phyloP scores from a whole-genome alignment of 768 basidiomycete genomes.

The Cystofilobasidium macerans region DNA sequence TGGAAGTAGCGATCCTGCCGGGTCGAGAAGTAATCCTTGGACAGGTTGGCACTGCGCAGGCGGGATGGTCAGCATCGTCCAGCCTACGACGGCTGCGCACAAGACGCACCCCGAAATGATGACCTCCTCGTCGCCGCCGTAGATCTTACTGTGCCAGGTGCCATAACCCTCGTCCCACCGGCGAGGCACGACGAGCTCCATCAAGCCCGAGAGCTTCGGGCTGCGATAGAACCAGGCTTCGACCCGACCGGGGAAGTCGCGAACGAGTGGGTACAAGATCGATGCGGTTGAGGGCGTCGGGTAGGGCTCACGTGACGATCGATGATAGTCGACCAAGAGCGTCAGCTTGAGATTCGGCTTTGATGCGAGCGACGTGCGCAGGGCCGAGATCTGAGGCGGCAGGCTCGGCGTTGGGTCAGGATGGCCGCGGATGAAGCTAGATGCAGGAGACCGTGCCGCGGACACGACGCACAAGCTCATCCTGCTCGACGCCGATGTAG shows the following conservation, averaged over 20 bases:
- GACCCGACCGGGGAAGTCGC: constrained; percentile 60
- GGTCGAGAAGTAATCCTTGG: constrained; percentile 82
- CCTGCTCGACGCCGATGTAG: constrained; percentile 72
- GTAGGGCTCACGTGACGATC: constrained; percentile 39
- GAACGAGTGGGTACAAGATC: constrained; percentile 56
- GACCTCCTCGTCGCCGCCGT: constrained; percentile 83
- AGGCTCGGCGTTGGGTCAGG: not conserved
- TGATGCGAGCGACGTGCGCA: constrained; percentile 50
- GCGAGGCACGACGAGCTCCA: constrained; percentile 69
- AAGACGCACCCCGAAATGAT: constrained; percentile 73
- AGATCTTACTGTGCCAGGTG: constrained; percentile 95
- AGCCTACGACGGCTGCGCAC: not conserved
- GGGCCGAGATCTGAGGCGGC: constrained; percentile 51
- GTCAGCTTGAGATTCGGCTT: constrained; percentile 57
- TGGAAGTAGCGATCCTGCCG: constrained; percentile 89
- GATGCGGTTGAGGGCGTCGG: constrained; percentile 44
- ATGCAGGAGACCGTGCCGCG: not conserved
- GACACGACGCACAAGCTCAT: constrained; percentile 55
- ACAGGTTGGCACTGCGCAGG: constrained; percentile 73
- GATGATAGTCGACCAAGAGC: constrained; percentile 65
- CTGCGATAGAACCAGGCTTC: constrained; percentile 75
- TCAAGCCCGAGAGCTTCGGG: constrained; percentile 64
- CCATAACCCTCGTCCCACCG: constrained; percentile 98
- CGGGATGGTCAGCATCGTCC: too few species aligned
- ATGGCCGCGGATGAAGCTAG: not conserved